Percentiles rank a stretch among this genome's conserved stretches.
Evolutionary conservation across 2,329 filamentous ascomycete species (phyloP).

Genomic region (Alternaria triticina): DNA sequence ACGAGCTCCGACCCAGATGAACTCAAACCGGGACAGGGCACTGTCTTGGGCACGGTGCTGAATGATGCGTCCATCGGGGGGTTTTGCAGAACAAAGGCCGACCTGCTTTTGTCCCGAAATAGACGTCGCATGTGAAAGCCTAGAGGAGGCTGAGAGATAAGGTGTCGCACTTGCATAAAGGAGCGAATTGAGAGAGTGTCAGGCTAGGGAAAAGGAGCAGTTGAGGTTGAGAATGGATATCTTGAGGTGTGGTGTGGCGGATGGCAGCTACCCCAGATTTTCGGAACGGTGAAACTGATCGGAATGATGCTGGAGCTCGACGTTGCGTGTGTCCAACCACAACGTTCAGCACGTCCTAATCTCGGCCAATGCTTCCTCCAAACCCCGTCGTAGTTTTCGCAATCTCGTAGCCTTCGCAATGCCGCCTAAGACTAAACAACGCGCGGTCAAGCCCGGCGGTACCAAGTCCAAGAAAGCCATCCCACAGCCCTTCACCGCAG

Average conservation of each 20-base stretch:
- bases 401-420: conserved; percentile 10
- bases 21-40: not conserved
- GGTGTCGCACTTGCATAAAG: not conserved
- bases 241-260: not conserved
- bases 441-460: conserved; percentile 16
- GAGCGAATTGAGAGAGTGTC: not conserved
- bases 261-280: conserved; percentile 8
- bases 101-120: not conserved
- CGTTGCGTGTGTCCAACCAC: not conserved
- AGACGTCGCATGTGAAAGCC: not conserved
- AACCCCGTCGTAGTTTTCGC: not conserved
- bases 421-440: conserved; percentile 29
- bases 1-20: conserved; percentile 10
- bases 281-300: conserved; percentile 13
- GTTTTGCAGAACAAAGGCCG: not conserved
- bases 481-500: conserved; percentile 66
- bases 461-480: conserved; percentile 20
- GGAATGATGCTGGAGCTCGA: conserved; percentile 6
- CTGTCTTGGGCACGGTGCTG: not conserved
- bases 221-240: not conserved
- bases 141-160: not conserved
- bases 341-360: not conserved
- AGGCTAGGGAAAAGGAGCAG: not conserved
- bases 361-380: not conserved
- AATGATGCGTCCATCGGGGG: conserved; percentile 18